These are phyloP conservation scores for Lasiosphaeria hispida DNA, from an alignment of 495 filamentous ascomycete genomes.

Conservation along the genomic window DNA sequence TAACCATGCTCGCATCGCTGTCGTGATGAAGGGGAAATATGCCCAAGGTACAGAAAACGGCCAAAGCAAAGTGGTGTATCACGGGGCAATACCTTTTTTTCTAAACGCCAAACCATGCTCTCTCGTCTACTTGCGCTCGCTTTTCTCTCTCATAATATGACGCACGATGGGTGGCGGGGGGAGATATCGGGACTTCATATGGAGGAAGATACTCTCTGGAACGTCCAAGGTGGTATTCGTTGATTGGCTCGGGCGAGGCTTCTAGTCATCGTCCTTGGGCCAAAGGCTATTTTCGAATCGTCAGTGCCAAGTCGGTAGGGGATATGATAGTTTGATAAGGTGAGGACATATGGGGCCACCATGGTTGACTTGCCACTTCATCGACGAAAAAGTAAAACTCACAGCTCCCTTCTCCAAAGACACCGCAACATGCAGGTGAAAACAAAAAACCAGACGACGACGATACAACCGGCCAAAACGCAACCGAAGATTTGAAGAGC, in stretches of 20 bases:
- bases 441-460: conserved; percentile 70
- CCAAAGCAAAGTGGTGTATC: no score
- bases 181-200: neutral
- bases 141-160: no score
- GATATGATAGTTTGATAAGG: neutral
- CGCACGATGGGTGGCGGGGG: no score
- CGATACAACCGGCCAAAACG: conserved; percentile 57
- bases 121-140: no score
- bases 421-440: conserved; percentile 68
- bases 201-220: neutral
- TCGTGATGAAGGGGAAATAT: no score
- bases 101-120: no score
- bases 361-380: no score
- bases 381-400: conserved; percentile 30
- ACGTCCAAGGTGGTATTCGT: neutral
- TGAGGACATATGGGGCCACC: no score
- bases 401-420: conserved; percentile 54
- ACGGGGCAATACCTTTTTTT: no score
- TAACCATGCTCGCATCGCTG: no score
- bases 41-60: no score
- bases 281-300: conserved; percentile 21
- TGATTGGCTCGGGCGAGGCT: neutral
- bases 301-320: neutral
- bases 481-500: conserved; percentile 67
- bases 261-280: conserved; percentile 31